Evolutionary conservation across 345 rosid species (phyloP), one percentile per base, ranked within the genome.

Genomic region (Melaleuca alternifolia): DNA sequence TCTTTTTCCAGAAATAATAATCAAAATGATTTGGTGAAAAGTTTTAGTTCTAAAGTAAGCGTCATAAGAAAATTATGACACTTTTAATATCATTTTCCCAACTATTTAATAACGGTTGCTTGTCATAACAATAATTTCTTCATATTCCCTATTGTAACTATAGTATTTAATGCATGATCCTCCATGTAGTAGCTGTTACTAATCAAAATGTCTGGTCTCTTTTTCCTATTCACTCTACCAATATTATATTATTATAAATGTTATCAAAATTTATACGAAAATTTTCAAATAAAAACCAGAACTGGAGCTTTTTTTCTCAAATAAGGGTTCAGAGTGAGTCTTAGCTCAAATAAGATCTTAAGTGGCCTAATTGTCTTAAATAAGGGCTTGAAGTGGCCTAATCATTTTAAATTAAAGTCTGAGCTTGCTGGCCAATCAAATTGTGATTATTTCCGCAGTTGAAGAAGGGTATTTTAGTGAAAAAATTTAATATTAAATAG

Each of bases 11-110:
- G 26, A 59, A 62, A 5, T 28, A 41, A 0, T 20, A 28, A 2
- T 28, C 30, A 6, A 62, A 28, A 10, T 28, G 41, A 28, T 62
- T 0, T 0, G 3, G 0, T 0, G 4, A 28, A 62, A 62, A 28
- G 41, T 61, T 61, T 28, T n/a, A 18, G 14, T 30, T 12, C 14
- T n/a, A 61, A 61, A n/a, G 12, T n/a, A 9, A 61, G 8, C 1
- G 28, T n/a, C 28, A 6, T 18, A n/a, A 61, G 10, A 62, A 62
- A 62, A 20, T 28, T 14, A 62, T 28, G 75, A 28, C 2, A 62
- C 41, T 28, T 7, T 1, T 6, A 62, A 5, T 28, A 3, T 62
- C 30, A 0, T 62, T 62, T 28, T 62, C 20, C 7, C 20, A 62
- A 62, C 7, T 16, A 28, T 62, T 62, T 10, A 62, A 28, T 62